phyloP scores from a whole-genome alignment of 2,329 filamentous ascomycete species.

The Metarhizium anisopliae region DNA sequence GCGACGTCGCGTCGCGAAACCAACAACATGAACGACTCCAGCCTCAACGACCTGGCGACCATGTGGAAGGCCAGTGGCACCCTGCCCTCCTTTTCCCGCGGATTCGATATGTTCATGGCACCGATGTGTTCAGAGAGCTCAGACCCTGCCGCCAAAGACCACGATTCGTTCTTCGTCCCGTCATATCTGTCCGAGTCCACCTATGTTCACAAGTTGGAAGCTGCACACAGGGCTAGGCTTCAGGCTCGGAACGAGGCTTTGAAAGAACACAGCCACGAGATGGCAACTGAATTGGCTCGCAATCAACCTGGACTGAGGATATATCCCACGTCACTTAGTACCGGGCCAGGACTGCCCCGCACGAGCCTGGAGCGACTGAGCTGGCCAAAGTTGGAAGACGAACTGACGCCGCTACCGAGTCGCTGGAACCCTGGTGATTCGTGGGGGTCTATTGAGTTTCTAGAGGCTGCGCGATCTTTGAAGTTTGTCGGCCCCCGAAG shows the following conservation, averaged over 20 bases:
- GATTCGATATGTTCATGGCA: constrained; percentile 40
- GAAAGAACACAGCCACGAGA: neutral
- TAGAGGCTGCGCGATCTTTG: constrained; percentile 65
- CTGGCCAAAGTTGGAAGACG: constrained; percentile 45
- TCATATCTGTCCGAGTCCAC: constrained; percentile 73
- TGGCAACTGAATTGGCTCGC: neutral
- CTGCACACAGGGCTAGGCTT: constrained; percentile 55
- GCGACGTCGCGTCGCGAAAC: constrained; percentile 3
- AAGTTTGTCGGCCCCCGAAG: constrained; percentile 42
- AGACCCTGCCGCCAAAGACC: constrained; percentile 12
- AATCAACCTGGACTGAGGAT: neutral
- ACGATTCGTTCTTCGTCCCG: constrained; percentile 62
- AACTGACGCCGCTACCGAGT: constrained; percentile 62
- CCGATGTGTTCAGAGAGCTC: constrained; percentile 18
- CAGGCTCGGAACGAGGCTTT: constrained; percentile 30
- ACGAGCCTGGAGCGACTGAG: constrained; percentile 69
- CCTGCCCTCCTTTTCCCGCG: constrained; percentile 41
- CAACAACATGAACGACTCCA: constrained; percentile 24
- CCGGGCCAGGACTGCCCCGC: constrained; percentile 70
- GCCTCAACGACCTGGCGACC: constrained; percentile 17
- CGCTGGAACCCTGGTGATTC: constrained; percentile 78
- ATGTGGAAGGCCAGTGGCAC: constrained; percentile 15
- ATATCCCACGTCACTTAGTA: constrained; percentile 29
- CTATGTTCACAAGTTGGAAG: constrained; percentile 68
- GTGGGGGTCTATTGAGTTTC: constrained; percentile 62